Evolutionary conservation across 139 green algal species (phyloP), one percentile per base, ranked within the genome.

Genomic region (Mychonastes homosphaera): DNA sequence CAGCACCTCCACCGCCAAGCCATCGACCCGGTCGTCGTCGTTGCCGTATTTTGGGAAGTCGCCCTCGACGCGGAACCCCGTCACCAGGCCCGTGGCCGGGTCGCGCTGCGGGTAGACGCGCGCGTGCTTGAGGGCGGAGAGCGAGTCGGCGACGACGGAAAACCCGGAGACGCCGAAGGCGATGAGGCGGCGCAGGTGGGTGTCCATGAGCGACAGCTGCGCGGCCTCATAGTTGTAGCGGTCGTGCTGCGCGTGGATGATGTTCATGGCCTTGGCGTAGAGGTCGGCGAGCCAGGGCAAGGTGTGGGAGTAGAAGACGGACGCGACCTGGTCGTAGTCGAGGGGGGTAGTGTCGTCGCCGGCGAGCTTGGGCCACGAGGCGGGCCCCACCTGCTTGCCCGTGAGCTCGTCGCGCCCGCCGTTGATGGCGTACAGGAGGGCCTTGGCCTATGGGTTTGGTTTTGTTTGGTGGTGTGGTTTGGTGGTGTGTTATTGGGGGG

Each of bases 151-250:
- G 23, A 85, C 65, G 30, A 87, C 80, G 6, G 61, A 75, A 38
- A 90, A 64, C 32, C 82, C 82, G 24, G 67, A 73, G 47, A 87
- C 75, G 65, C 82, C 82, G 57, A 87, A 86, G 9, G 82, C 80
- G 51, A 87, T 72, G 36, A 79, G 61, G 30, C 75, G 54, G 48
- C 74, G 62, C 28, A 85, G 75, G 45, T 79, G 51, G 9, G 80
- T 87, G 74, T 90, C 82, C 65, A 86, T 78, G 63, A 90, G 71
- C 34, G 82, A 78, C 76, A 88, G 86, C 70, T 84, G 61, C 9
- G 85, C 6, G 6, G 62, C 55, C 75, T 90, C 82, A 61, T 90
- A 90, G 69, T 79, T 62, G 63, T 85, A 87, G 49, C 47, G 58
- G 71, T 88, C 79, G 65, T 84, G 76, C 68, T 81, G 84, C 60